Evolutionary conservation across 2,329 filamentous ascomycete species (phyloP).

Genomic region (Tricladium varicosporioides): DNA sequence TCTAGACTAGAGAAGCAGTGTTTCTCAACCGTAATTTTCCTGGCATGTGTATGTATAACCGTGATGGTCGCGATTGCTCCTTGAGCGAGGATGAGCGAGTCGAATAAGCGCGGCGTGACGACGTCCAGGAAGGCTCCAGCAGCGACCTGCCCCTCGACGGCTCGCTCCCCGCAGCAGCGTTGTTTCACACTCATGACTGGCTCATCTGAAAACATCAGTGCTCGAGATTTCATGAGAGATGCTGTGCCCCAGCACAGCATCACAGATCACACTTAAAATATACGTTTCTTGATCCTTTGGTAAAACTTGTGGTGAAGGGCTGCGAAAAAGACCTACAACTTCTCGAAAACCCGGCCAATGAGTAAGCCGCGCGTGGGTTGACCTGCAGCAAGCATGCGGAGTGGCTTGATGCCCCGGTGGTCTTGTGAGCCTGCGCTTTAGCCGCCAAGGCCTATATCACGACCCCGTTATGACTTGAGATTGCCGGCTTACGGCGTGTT

Average conservation of each 20-base stretch:
- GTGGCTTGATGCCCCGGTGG: slow-evolving; percentile 26
- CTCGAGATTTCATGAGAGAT: slow-evolving; percentile 1
- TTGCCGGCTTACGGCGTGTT: slow-evolving; percentile 7
- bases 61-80: neutral
- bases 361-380: slow-evolving; percentile 7
- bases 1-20: too few relatives aligned
- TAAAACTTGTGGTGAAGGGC: neutral
- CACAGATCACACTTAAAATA: slow-evolving; percentile 3
- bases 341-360: slow-evolving; percentile 8
- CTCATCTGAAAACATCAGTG: neutral
- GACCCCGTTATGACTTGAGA: slow-evolving; percentile 8
- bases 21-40: too few relatives aligned
- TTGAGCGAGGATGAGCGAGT: neutral
- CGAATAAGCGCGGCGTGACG: slow-evolving; percentile 8
- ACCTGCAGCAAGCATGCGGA: slow-evolving; percentile 17
- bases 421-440: slow-evolving; percentile 27
- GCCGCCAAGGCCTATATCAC: slow-evolving; percentile 21
- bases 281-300: slow-evolving; percentile 8
- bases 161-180: slow-evolving; percentile 4
- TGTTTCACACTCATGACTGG: neutral
- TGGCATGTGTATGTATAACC: neutral
- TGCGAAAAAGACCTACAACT: slow-evolving; percentile 4
- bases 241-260: slow-evolving; percentile 15
- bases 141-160: neutral
- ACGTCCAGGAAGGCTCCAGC: neutral